These are phyloP conservation scores for Paecilomyces formosus DNA, from an alignment of 2,329 filamentous ascomycete species.

Conservation along the genomic window DNA sequence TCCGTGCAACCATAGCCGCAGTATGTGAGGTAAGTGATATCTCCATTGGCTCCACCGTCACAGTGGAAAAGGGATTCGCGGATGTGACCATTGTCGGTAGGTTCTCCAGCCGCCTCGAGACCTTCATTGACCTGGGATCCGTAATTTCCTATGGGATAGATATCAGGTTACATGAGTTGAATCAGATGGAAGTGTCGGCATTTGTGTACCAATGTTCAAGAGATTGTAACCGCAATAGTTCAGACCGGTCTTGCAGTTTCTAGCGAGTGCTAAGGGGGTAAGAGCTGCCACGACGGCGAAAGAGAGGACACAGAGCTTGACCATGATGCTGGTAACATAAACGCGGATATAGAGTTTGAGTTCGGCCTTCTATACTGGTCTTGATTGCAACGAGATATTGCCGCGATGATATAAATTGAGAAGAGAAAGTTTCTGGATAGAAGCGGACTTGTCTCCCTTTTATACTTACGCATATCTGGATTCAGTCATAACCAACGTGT, in stretches of 20 bases:
- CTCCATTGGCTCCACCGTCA: not conserved
- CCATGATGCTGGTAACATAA: not conserved
- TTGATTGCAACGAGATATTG: too few relatives aligned
- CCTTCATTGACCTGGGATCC: not conserved
- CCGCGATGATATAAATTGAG: too few relatives aligned
- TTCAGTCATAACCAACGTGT: too few relatives aligned
- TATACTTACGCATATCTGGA: too few relatives aligned
- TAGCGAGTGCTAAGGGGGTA: not conserved
- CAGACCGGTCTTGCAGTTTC: not conserved
- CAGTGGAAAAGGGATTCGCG: not conserved
- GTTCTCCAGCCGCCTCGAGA: not conserved
- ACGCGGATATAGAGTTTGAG: too few relatives aligned
- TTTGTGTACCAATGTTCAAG: not conserved
- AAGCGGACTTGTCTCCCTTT: too few relatives aligned
- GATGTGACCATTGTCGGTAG: not conserved
- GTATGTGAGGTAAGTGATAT: not conserved
- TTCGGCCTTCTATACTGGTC: too few relatives aligned
- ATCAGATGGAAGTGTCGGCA: not conserved
- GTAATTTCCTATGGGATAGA: not conserved
- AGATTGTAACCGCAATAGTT: not conserved
- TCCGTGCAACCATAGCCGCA: not conserved
- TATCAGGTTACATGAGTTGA: not conserved
- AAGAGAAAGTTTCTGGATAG: too few relatives aligned
- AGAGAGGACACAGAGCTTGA: not conserved
- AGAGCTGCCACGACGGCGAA: not conserved